These are phyloP conservation scores for Cercospora sesami DNA, from an alignment of 2,329 filamentous ascomycete genomes.

Conservation along the genomic window DNA sequence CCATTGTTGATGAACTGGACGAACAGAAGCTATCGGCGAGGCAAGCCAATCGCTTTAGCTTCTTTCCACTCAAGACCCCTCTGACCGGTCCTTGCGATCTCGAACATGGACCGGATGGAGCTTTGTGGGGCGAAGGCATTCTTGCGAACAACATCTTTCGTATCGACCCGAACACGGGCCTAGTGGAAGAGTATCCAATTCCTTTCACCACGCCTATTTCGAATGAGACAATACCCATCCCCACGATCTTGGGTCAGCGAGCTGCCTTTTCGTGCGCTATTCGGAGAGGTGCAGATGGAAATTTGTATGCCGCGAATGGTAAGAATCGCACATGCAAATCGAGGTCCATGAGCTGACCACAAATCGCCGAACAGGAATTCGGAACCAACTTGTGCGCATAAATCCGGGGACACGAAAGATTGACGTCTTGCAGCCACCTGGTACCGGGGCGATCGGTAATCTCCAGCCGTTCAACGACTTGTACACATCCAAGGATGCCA, in stretches of 20 bases:
- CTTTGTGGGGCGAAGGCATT: conserved; percentile 27
- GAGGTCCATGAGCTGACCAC: not conserved
- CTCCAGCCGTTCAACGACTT: conserved; percentile 31
- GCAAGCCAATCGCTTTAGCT: conserved; percentile 22
- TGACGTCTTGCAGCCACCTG: conserved; percentile 26
- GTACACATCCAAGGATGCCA: conserved; percentile 24
- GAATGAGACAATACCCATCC: conserved; percentile 17
- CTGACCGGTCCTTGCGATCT: conserved; percentile 27
- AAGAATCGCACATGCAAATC: no score
- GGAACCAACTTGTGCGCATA: conserved; percentile 32
- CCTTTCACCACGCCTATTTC: conserved; percentile 26
- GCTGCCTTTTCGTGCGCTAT: conserved; percentile 24
- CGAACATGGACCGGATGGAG: conserved; percentile 25
- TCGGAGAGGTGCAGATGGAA: conserved; percentile 25
- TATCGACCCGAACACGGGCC: conserved; percentile 22
- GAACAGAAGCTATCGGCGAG: not conserved
- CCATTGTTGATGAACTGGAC: not conserved
- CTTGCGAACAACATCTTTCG: conserved; percentile 28
- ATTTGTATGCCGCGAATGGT: conserved; percentile 24
- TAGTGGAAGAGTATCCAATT: conserved; percentile 26
- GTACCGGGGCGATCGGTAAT: conserved; percentile 25
- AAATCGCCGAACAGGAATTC: conserved; percentile 23
- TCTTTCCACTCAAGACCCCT: conserved; percentile 21
- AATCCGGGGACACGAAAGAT: conserved; percentile 19
- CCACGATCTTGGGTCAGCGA: conserved; percentile 16